Conservation (phyloP, 2,329 filamentous ascomycete genomes). For the Sphaerulina vaccinii region DNA sequence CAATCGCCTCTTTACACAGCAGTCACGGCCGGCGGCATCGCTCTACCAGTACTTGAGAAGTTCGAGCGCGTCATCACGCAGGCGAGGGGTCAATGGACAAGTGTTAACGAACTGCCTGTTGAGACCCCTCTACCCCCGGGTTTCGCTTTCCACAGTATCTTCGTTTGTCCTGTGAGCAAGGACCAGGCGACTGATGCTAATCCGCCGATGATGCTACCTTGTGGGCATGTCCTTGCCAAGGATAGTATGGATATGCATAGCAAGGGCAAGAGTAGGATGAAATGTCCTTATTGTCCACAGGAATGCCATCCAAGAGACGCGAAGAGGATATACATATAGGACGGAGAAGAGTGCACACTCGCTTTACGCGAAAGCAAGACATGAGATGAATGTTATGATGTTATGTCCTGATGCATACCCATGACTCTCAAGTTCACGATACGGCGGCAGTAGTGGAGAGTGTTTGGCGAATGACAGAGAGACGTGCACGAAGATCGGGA, state of each 20-base stretch:
- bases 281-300: constrained; percentile 92
- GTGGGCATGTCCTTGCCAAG: constrained; percentile 87
- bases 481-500: too few species aligned
- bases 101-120: constrained; percentile 78
- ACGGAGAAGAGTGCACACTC: neutral
- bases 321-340: constrained; percentile 56
- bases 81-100: constrained; percentile 93
- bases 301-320: constrained; percentile 79
- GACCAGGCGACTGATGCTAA: constrained; percentile 92
- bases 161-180: constrained; percentile 95
- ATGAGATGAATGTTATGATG: neutral
- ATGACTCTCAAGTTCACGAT: too few species aligned
- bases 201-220: constrained; percentile 94
- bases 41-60: constrained; percentile 84
- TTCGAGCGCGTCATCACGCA: constrained; percentile 83
- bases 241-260: constrained; percentile 78
- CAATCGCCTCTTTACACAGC: constrained; percentile 92
- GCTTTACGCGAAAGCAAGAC: neutral
- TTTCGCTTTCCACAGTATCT: constrained; percentile 87
- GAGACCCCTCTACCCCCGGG: constrained; percentile 64
- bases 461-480: too few species aligned
- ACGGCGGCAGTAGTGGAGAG: too few species aligned
- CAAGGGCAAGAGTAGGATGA: constrained; percentile 72
- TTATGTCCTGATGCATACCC: neutral
- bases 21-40: constrained; percentile 87